These are phyloP conservation scores for Gymnopilus junonius DNA, from an alignment of 768 basidiomycete species.

Conservation along the genomic window DNA sequence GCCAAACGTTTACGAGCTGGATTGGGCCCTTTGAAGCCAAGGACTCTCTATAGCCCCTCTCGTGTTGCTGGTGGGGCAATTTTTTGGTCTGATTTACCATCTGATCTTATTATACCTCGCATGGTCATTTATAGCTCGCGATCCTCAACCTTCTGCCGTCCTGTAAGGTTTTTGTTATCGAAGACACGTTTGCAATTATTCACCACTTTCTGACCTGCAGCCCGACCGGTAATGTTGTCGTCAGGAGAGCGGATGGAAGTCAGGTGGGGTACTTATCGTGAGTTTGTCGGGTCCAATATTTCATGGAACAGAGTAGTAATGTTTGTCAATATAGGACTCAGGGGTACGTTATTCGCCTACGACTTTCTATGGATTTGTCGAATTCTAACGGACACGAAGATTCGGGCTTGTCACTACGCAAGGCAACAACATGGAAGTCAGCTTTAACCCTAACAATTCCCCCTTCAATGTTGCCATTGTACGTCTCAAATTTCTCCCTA, in stretches of 20 bases:
- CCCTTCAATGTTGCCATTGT: constrained; percentile 17
- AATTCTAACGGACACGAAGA: background rate
- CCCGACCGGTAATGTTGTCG: background rate
- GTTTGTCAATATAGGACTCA: background rate
- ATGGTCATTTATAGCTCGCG: background rate
- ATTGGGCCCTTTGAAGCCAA: constrained; percentile 17
- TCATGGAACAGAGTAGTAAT: background rate
- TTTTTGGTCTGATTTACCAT: background rate
- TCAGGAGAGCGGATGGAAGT: background rate
- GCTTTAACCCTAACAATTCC: constrained; percentile 4
- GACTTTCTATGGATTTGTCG: background rate
- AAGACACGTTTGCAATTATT: background rate
- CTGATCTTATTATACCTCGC: background rate
- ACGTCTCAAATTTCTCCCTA: background rate
- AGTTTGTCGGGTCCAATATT: background rate
- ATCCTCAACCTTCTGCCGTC: background rate
- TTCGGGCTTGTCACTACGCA: background rate
- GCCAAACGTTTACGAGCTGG: constrained; percentile 18
- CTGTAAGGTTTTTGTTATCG: background rate
- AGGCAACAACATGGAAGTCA: background rate
- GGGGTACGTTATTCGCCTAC: background rate
- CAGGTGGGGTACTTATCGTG: background rate
- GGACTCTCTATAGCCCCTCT: constrained; percentile 9
- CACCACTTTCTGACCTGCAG: background rate
- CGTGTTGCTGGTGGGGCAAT: constrained; percentile 9